Conservation (phyloP, 441 rosid genomes). For the Adansonia grandidieri region DNA sequence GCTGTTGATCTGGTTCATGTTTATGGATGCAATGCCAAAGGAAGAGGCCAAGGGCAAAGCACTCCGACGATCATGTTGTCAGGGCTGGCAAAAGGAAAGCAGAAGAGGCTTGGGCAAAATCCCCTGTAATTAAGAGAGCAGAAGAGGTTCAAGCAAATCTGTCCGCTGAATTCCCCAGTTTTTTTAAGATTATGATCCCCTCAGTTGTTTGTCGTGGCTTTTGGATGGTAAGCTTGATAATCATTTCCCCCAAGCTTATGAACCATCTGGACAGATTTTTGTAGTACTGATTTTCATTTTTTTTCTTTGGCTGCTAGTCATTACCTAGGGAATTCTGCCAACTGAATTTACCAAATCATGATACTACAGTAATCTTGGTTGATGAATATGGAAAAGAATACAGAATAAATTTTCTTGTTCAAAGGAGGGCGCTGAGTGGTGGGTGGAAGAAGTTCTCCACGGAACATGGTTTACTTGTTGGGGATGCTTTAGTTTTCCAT, state of each 20-base stretch:
- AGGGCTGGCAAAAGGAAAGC: slow-evolving; percentile 22
- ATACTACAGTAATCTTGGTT: slow-evolving; percentile 44
- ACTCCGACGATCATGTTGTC: slow-evolving; percentile 33
- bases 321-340: slow-evolving; percentile 61
- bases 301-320: slow-evolving; percentile 38
- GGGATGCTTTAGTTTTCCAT: slow-evolving; percentile 59
- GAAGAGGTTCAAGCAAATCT: slow-evolving; percentile 35
- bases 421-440: slow-evolving; percentile 58
- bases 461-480: slow-evolving; percentile 44
- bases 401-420: slow-evolving; percentile 44
- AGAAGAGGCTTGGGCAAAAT: slow-evolving; percentile 26
- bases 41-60: slow-evolving; percentile 44
- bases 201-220: slow-evolving; percentile 54
- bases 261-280: neutral
- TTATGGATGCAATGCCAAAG: slow-evolving; percentile 28
- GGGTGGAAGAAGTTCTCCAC: slow-evolving; percentile 60
- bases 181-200: slow-evolving; percentile 51
- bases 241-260: neutral
- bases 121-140: slow-evolving; percentile 40
- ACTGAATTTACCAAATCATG: slow-evolving; percentile 47
- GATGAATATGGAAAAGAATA: slow-evolving; percentile 50
- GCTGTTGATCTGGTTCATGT: neutral
- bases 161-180: slow-evolving; percentile 45
- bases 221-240: slow-evolving; percentile 51
- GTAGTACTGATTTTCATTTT: slow-evolving; percentile 14